Conservation (phyloP, 2,329 filamentous ascomycete genomes). For the Xylariaceae sp. region DNA sequence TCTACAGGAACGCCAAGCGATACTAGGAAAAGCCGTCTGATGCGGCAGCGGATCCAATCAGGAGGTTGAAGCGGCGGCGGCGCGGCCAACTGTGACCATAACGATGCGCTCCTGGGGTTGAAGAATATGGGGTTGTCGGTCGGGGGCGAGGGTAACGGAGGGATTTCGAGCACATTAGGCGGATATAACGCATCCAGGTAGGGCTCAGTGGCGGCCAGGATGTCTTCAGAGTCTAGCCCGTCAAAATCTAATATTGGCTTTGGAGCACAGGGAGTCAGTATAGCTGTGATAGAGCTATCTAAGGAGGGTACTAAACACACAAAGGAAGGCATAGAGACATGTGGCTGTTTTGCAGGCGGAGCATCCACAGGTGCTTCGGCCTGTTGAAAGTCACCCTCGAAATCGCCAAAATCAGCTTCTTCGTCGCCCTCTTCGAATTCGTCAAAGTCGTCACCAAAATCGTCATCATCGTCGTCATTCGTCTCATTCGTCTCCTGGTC, state of each 20-base stretch:
- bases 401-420: constrained; percentile 59
- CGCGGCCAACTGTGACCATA: constrained; percentile 95
- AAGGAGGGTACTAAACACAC: constrained; percentile 39
- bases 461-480: constrained; percentile 36
- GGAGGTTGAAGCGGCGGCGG: constrained; percentile 91
- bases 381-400: constrained; percentile 66
- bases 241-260: constrained; percentile 66
- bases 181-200: constrained; percentile 65
- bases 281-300: constrained; percentile 30
- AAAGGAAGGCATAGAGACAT: constrained; percentile 36
- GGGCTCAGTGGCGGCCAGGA: constrained; percentile 56
- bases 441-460: constrained; percentile 57
- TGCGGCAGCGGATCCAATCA: constrained; percentile 95
- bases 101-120: constrained; percentile 77
- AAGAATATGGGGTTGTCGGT: constrained; percentile 65
- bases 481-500: constrained; percentile 30
- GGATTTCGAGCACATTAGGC: constrained; percentile 48
- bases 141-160: constrained; percentile 45
- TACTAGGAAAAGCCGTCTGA: constrained; percentile 89
- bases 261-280: constrained; percentile 25
- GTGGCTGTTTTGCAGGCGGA: constrained; percentile 32
- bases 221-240: constrained; percentile 54
- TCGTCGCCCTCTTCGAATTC: constrained; percentile 57
- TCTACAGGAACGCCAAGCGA: constrained; percentile 94
- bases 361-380: constrained; percentile 36